Evolutionary conservation across 148 eudicot species (phyloP).

Genomic region (Rhododendron ovatum): DNA sequence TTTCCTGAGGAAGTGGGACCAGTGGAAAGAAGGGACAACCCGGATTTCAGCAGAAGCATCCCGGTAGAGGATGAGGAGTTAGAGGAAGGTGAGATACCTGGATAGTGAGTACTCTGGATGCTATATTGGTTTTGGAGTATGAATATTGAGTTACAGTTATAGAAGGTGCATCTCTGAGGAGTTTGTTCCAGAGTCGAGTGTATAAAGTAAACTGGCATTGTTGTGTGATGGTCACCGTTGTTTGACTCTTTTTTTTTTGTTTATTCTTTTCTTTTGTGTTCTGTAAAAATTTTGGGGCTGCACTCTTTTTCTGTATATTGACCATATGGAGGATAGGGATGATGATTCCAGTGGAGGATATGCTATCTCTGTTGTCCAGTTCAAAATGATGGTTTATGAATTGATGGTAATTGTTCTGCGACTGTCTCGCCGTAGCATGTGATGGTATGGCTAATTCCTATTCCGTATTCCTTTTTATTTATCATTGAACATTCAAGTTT

Average conservation of each 20-base stretch:
- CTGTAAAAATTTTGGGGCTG: background rate
- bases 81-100: slow-evolving; percentile 92
- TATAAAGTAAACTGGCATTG: background rate
- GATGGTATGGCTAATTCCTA: background rate
- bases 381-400: background rate
- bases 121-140: background rate
- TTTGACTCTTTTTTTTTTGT: background rate
- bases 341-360: background rate
- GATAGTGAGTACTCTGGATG: background rate
- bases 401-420: background rate
- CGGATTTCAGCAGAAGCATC: slow-evolving; percentile 8
- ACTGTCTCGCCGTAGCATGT: background rate
- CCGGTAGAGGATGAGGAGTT: slow-evolving; percentile 45
- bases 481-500: background rate
- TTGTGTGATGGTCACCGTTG: background rate
- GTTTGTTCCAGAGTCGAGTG: background rate
- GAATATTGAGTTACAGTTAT: background rate
- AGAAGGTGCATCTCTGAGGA: background rate
- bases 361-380: background rate
- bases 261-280: background rate
- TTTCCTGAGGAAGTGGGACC: slow-evolving; percentile 8
- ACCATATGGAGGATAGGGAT: background rate
- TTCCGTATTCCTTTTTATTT: background rate
- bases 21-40: slow-evolving; percentile 7
- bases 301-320: background rate